phyloP scores from a whole-genome alignment of 2,329 filamentous ascomycete genomes.

The Hypoxylon sp. region DNA sequence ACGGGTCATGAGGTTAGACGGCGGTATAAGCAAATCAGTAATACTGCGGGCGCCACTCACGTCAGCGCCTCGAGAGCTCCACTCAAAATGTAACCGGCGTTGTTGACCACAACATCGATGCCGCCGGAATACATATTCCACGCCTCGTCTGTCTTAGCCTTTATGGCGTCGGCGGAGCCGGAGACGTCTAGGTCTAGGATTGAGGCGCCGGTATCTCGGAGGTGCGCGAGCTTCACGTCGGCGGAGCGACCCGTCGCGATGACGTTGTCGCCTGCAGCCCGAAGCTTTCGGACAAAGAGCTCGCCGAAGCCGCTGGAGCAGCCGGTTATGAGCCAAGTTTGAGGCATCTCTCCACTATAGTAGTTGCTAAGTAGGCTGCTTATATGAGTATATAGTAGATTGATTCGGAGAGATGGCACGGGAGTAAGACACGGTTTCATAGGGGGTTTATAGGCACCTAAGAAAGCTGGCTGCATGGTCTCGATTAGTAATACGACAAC shows the following conservation, averaged over 20 bases:
- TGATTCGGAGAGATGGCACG: too few species aligned
- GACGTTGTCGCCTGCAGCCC: constrained; percentile 54
- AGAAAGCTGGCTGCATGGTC: too few species aligned
- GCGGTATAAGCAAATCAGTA: too few species aligned
- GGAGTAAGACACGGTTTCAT: too few species aligned
- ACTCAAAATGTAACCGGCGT: constrained; percentile 52
- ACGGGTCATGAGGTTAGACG: constrained; percentile 17
- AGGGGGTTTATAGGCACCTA: too few species aligned
- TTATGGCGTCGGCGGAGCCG: constrained; percentile 34
- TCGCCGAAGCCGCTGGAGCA: constrained; percentile 59
- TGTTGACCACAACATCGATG: constrained; percentile 56
- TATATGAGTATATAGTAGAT: too few species aligned
- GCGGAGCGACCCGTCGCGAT: constrained; percentile 57
- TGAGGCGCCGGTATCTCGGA: constrained; percentile 51
- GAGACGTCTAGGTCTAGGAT: constrained; percentile 50
- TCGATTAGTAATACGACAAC: too few species aligned
- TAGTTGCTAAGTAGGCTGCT: neutral
- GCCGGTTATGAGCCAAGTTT: constrained; percentile 57
- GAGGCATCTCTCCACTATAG: constrained; percentile 20
- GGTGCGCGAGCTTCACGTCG: constrained; percentile 51
- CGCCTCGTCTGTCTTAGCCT: constrained; percentile 37
- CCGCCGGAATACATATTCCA: constrained; percentile 42
- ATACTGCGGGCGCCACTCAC: constrained; percentile 24
- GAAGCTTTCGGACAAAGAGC: constrained; percentile 53
- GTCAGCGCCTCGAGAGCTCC: constrained; percentile 48